These are phyloP conservation scores for Argentina anserina DNA, from an alignment of 306 rosid genomes.

Conservation along the genomic window DNA sequence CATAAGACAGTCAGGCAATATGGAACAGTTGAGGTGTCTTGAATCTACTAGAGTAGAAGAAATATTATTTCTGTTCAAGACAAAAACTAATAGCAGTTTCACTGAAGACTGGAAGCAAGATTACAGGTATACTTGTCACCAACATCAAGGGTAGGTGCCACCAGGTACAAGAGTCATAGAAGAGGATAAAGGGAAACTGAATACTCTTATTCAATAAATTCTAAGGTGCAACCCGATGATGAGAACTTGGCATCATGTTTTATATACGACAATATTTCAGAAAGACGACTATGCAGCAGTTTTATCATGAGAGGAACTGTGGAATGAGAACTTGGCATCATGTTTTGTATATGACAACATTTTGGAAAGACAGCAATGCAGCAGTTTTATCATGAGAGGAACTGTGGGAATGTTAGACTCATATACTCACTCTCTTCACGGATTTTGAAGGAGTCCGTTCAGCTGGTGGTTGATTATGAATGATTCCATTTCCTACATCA, in stretches of 20 bases:
- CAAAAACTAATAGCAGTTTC: not conserved
- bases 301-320: too few species aligned
- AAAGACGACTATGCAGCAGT: not conserved
- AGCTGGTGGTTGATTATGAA: constrained; percentile 41
- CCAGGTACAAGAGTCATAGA: not conserved
- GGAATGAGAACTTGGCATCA: not conserved
- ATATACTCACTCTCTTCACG: constrained; percentile 49
- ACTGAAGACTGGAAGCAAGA: not conserved
- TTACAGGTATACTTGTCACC: not conserved
- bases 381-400: not conserved
- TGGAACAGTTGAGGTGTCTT: not conserved
- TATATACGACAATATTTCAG: not conserved
- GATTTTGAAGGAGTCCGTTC: constrained; percentile 63
- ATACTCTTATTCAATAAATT: not conserved
- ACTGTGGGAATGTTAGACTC: not conserved
- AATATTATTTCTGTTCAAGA: not conserved
- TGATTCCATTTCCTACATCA: constrained; percentile 31
- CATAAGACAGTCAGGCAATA: constrained; percentile 2
- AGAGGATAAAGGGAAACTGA: constrained; percentile 1
- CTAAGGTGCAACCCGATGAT: not conserved
- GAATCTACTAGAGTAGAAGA: not conserved
- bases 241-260: not conserved
- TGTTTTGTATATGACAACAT: not conserved
- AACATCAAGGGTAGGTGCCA: not conserved
- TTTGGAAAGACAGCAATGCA: not conserved